Evolutionary conservation across 192 early-diverging fungal genomes (phyloP), one percentile per base, ranked within the genome.

Genomic region (Neocallimastix lanati): DNA sequence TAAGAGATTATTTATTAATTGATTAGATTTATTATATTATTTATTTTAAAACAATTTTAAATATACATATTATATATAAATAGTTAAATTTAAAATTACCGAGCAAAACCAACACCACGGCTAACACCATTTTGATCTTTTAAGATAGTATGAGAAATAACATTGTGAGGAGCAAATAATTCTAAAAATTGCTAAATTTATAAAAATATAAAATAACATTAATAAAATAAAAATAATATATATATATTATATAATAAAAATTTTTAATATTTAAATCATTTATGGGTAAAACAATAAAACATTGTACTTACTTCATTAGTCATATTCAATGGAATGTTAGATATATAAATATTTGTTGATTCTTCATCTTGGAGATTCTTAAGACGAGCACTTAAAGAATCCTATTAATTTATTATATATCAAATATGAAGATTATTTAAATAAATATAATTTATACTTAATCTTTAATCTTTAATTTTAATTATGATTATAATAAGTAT

Each of bases 291-390:
- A 96, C 84, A 80, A 67, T 76, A 76, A 6, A 27, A 4, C 27
- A 21, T 13, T 28, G n/a, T 76, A 38, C 7, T 28, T 67, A 92
- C 90, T 50, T 91, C 88, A 82, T 96, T 94, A 77, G 88, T 91
- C 83, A 93, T 89, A 13, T 89, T 86, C 0, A 91, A 76, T 29
- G 94, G 92, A 79, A 96, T 78, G 80, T 96, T 96, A 38, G 94
- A 93, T 25, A 96, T 84, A 80, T 96, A 96, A 37, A 96, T 88
- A 80, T 96, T 94, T 82, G 91, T 91, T 27, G 93, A 93, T 29
- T 80, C 89, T 67, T 88, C 86, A 79, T 91, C 93, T 85, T 92
- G 93, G 80, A 94, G 87, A 82, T 86, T 88, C 77, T 90, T 89
- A 36, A 93, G 86, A 67, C 87, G 86, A 30, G 90, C 85, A 80